Evolutionary conservation across 345 rosid genomes (phyloP), one percentile per base, ranked within the genome.

Genomic region (Linum tenue): DNA sequence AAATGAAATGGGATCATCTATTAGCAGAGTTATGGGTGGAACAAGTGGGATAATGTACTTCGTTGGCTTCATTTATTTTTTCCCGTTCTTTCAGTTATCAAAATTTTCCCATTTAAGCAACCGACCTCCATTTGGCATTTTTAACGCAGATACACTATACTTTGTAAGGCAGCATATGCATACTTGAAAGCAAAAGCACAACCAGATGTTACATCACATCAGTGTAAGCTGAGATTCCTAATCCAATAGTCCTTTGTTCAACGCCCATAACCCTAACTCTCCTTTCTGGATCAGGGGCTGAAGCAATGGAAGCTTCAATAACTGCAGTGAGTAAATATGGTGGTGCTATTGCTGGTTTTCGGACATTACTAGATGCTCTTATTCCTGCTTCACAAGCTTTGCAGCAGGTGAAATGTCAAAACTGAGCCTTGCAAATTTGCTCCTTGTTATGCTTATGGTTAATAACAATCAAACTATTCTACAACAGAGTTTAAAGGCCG

Each of bases 1-100:
- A 44, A 84, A 83, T 62, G 95, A 92, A 76, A 92, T 92, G 68
- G 96, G 95, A 66, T 82, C 87, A 69, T 80, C 98, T 57, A 70
- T 90, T 73, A 81, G 81, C 76, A 85, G 86, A 82, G 90, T 82
- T 59, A 90, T 90, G 98, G 98, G 98, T 68, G 98, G 98, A 36
- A 92, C 98, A 65, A 90, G 99, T 60, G 99, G 99, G 69, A 87
- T 94, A 59, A 50, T 94, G 99, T 90, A 90, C 44, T 14, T 62
- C 67, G 51, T 53, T 64, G 56, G 51, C 63, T 70, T 50, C 60
- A 5, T 57, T 58, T 70, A 4, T 64, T 22, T 22, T 22, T 64
- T 68, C 39, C 41, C 58, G 69, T 50, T 37, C 59, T 56, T 38
- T 76, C 31, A 17, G 37, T 35, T 61, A 22, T 55, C 48, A 31